These are phyloP conservation scores for Cyclotella baltica DNA, from an alignment of 108 stramenopile species.

Conservation along the genomic window DNA sequence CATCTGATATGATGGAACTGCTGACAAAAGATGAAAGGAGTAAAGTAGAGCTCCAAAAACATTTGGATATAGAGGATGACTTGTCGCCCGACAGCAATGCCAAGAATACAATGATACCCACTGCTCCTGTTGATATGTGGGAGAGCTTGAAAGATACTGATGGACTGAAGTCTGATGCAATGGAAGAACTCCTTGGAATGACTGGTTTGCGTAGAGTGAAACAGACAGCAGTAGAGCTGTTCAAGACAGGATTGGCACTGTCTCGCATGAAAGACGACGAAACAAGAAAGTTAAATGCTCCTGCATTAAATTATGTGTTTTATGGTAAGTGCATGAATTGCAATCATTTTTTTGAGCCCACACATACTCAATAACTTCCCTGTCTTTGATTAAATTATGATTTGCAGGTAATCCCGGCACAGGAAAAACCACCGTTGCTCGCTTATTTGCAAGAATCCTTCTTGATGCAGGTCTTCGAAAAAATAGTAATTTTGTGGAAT, in stretches of 20 bases:
- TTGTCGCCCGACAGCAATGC: background rate
- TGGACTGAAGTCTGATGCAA: conserved; percentile 31
- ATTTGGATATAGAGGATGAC: background rate
- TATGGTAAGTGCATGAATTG: conserved; percentile 21
- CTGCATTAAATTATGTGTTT: conserved; percentile 46
- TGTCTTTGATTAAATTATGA: no score
- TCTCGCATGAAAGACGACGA: conserved; percentile 36
- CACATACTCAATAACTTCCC: background rate
- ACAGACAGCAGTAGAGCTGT: conserved; percentile 37
- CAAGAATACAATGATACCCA: background rate
- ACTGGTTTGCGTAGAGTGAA: conserved; percentile 52
- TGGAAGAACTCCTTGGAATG: conserved; percentile 48
- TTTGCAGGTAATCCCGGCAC: conserved; percentile 7
- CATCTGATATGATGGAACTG: conserved; percentile 12
- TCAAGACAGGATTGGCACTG: conserved; percentile 33
- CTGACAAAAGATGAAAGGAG: conserved; percentile 4
- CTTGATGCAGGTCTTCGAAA: conserved; percentile 37
- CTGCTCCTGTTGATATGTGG: conserved; percentile 13
- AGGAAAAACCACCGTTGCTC: conserved; percentile 38
- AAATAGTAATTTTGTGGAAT: conserved; percentile 34
- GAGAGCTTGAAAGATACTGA: conserved; percentile 22
- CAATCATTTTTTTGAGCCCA: background rate
- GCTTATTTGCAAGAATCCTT: conserved; percentile 46
- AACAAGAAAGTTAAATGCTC: conserved; percentile 33
- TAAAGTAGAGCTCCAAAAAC: background rate